Base-by-base conservation (phyloP, 495 filamentous ascomycete species). In the Lepraria neglecta region DNA sequence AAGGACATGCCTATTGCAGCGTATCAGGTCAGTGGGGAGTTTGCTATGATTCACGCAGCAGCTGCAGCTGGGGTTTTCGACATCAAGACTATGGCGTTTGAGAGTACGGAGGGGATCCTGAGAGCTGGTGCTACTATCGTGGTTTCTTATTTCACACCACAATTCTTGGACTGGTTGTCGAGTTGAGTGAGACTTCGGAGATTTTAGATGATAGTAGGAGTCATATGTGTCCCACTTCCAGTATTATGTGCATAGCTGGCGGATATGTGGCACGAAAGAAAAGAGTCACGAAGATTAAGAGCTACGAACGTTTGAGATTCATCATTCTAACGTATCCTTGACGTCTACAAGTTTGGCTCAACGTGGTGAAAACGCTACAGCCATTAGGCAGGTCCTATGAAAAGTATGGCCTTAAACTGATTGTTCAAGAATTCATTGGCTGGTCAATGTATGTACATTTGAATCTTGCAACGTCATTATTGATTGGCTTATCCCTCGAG, bases 21-120 rank as follows among this genome's bases (percentile, higher is more conserved):
- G 24, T 98, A 98, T 70, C 94, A 98, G 71, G 94, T 98, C 52
- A 91, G 87, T 71, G 94, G 94, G 61, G 94, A 98, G 75, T 98
- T 86, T 72, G 92, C 94, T 45, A 98, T 97, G 95, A 95, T 98
- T 52, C 90, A 96, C 69, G 94, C 94, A 4, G 94, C 80, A 42
- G 94, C 95, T 24, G 94, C 95, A 73, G 92, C 94, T 11, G 94
- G 94, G 0, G 94, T 98, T n/a, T 98, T 97, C 70, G 92, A 96
- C 72, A 76, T 98, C 70, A 95, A 91, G 75, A 80, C 87, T 3
- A 97, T 97, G 90, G 95, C 89, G 0, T 92, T 95, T 69, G 94
- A 98, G 73, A 86, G 87, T 61, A 91, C 91, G 0, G 88, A 97
- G 69, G 89, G 92, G 2, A 97, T 98, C 61, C 73, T 98, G 54